Evolutionary conservation across 176 grass and related monocot genomes (phyloP).

Genomic region (Tillandsia fasciculata): DNA sequence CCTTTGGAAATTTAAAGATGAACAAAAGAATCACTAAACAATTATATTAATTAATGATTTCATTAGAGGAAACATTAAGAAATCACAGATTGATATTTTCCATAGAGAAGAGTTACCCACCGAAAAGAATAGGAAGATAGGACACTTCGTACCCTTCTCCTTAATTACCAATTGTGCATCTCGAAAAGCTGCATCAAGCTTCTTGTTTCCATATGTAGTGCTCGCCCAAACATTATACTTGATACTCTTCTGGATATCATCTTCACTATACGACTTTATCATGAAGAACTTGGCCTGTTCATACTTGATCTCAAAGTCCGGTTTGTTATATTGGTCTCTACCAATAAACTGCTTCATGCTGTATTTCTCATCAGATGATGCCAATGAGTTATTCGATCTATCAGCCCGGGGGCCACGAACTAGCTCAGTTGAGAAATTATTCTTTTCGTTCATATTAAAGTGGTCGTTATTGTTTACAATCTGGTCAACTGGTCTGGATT

Average conservation of each 20-base stretch:
- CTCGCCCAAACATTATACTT: constrained; percentile 84
- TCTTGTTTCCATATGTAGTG: constrained; percentile 61
- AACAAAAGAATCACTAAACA: neutral
- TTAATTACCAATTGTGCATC: constrained; percentile 53
- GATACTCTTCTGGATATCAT: constrained; percentile 73
- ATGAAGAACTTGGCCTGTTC: constrained; percentile 20
- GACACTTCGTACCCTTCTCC: constrained; percentile 43
- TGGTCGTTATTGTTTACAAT: constrained; percentile 10
- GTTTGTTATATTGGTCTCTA: constrained; percentile 12
- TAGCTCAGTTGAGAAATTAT: constrained; percentile 27
- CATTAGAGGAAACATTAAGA: neutral
- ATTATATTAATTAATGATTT: neutral
- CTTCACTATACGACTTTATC: constrained; percentile 77
- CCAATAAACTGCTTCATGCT: constrained; percentile 23
- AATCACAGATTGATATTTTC: neutral
- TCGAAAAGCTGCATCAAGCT: constrained; percentile 43
- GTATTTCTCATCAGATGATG: constrained; percentile 16
- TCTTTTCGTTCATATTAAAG: constrained; percentile 21
- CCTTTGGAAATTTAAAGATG: neutral
- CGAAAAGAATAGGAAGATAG: constrained; percentile 83
- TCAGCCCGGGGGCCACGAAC: constrained; percentile 35
- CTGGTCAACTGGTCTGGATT: constrained; percentile 7
- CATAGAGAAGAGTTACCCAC: constrained; percentile 41
- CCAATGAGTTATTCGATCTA: constrained; percentile 24
- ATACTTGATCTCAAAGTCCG: constrained; percentile 16